These are phyloP conservation scores for Prunus padus DNA, from an alignment of 306 rosid species.

Conservation along the genomic window DNA sequence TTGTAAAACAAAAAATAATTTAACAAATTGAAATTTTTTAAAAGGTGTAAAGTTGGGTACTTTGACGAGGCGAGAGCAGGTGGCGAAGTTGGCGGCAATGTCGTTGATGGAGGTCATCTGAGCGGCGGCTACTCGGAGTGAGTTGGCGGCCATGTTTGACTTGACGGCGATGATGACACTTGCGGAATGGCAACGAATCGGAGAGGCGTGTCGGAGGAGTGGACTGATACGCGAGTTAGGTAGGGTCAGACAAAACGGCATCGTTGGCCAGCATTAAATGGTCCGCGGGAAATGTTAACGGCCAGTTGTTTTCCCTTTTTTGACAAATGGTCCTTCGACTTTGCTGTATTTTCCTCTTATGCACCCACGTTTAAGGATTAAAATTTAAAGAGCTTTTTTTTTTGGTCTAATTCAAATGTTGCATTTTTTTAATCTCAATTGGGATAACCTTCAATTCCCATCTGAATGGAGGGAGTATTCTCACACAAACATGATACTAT, in stretches of 20 bases:
- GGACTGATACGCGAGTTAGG: constrained; percentile 5
- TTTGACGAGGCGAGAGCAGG: constrained; percentile 73
- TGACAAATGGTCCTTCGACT: neutral
- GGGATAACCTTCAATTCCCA: too few relatives aligned
- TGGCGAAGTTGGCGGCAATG: constrained; percentile 67
- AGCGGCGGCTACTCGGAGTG: constrained; percentile 86
- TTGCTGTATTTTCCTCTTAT: neutral
- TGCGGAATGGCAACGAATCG: constrained; percentile 7
- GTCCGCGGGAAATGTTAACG: constrained; percentile 2
- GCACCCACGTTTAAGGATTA: neutral
- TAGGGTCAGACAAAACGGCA: constrained; percentile 20
- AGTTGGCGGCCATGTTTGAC: constrained; percentile 58
- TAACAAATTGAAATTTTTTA: too few relatives aligned
- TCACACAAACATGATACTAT: too few relatives aligned
- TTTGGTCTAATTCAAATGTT: neutral
- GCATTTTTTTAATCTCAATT: too few relatives aligned
- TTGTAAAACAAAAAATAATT: neutral
- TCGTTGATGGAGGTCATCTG: constrained; percentile 92
- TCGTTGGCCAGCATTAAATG: neutral
- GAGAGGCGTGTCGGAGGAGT: constrained; percentile 8
- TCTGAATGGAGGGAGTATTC: too few relatives aligned
- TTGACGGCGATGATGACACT: constrained; percentile 21
- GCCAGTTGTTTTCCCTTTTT: neutral
- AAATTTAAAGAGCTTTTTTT: neutral
- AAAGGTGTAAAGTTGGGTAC: constrained; percentile 28